phyloP scores from a whole-genome alignment of 768 basidiomycete species.

The Tulasnella sp. region DNA sequence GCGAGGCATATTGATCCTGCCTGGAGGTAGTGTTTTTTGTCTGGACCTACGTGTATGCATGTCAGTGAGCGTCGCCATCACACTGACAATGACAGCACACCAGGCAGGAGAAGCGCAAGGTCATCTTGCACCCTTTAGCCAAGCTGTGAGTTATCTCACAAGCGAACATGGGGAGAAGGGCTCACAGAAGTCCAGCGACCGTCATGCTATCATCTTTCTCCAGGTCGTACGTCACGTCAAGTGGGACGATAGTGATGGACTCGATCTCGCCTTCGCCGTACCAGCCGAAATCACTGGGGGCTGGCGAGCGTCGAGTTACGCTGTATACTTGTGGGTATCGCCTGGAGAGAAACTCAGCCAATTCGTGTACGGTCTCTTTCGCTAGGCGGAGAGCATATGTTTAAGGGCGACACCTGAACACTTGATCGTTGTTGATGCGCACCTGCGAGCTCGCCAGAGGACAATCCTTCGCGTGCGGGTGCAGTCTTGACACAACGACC shows the following conservation, averaged over 20 bases:
- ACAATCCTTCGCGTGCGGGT: slow-evolving; percentile 32
- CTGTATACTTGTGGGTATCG: slow-evolving; percentile 49
- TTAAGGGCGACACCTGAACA: background rate
- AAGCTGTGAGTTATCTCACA: background rate
- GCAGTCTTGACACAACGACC: slow-evolving; percentile 38
- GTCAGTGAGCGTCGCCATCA: background rate
- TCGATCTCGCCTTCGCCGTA: slow-evolving; percentile 37
- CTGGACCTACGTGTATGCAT: slow-evolving; percentile 33
- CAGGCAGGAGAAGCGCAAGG: slow-evolving; percentile 25
- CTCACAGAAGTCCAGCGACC: slow-evolving; percentile 50
- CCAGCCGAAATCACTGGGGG: slow-evolving; percentile 27
- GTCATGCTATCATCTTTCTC: slow-evolving; percentile 44
- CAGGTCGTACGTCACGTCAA: slow-evolving; percentile 40
- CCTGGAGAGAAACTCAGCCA: slow-evolving; percentile 50
- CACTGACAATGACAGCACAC: background rate
- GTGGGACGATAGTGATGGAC: slow-evolving; percentile 39
- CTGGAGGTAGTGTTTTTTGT: slow-evolving; percentile 64
- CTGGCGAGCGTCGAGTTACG: slow-evolving; percentile 31
- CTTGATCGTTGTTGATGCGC: slow-evolving; percentile 16
- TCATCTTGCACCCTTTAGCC: slow-evolving; percentile 22
- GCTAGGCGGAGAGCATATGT: slow-evolving; percentile 31
- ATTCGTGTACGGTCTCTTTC: slow-evolving; percentile 52
- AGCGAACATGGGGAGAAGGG: slow-evolving; percentile 18
- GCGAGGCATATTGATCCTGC: slow-evolving; percentile 55
- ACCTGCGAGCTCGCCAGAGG: slow-evolving; percentile 26